Base-by-base conservation (phyloP, 257 asterid species). In the Rubia yunnanensis region DNA sequence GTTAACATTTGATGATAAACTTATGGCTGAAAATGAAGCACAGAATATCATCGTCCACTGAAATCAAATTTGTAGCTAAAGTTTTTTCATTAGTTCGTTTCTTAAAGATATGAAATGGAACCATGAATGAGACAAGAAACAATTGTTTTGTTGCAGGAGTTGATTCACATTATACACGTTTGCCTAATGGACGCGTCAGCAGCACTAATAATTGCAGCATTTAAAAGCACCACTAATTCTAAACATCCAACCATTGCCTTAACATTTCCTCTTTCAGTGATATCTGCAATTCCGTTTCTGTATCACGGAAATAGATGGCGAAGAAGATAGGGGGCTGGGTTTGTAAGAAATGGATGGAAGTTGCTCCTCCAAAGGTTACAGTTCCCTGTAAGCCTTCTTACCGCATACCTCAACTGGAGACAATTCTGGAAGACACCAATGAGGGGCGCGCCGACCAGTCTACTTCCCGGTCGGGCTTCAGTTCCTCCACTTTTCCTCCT, bases 341-440 rank as follows among this genome's bases (percentile, higher is more conserved):
- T 63, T 18, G 58, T 8, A 26, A 20, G 44, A 64, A 31, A n/a
- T 74, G 78, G 68, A 72, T 50, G 60, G 80, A 62, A 54, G 69
- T 80, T 38, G 78, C 82, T 61, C 80, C 82, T 1, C 41, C 57
- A 2, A 74, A 38, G 0, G 63, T 80, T 9, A 41, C 52, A 1
- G 23, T n/a, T 63, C 76, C 78, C 10, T 53, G 7, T 10, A 80
- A 69, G 67, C 65, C 85, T 38, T 69, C 74, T 15, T 30, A 24
- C 52, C 10, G 8, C 7, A 1, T 5, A 13, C 44, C 52, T 44
- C 52, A 44, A 20, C 17, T 44, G n/a, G 20, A 44, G 52, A 44
- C 52, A n/a, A 44, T 44, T 44, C 7, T 44, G 4, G 52, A 44
- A 1, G 52, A 44, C 52, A 15, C 20, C 8, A 17, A 44, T 15